phyloP scores from a whole-genome alignment of 257 asterid genomes.

The Rehmannia glutinosa region DNA sequence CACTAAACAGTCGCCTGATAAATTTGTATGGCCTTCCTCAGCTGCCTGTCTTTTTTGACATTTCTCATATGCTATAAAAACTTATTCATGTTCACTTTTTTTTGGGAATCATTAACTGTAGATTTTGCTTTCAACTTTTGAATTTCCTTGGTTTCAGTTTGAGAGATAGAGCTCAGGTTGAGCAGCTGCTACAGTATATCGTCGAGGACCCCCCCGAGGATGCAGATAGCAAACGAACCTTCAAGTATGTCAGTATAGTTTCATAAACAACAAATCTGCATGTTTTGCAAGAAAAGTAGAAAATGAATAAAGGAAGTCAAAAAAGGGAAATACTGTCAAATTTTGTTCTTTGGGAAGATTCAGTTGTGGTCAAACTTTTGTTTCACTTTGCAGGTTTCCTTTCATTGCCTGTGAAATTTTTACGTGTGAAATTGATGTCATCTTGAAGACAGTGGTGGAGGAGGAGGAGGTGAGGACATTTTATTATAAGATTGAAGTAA shows the following conservation, averaged over 20 bases:
- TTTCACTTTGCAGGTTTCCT: conserved; percentile 67
- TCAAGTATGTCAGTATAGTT: conserved; percentile 59
- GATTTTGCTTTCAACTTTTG: conserved; percentile 8
- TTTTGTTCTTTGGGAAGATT: conserved; percentile 4
- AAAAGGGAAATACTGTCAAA: not conserved
- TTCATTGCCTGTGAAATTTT: conserved; percentile 95
- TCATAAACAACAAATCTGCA: not conserved
- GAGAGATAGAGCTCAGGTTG: conserved; percentile 89
- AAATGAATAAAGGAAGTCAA: not conserved
- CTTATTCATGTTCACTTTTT: conserved; percentile 1
- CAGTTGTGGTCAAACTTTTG: conserved; percentile 15
- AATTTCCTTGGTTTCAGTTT: conserved; percentile 52
- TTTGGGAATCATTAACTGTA: not conserved
- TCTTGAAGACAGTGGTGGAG: conserved; percentile 91
- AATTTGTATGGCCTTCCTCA: conserved; percentile 61
- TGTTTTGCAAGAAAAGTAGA: not conserved
- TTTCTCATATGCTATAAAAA: conserved; percentile 7
- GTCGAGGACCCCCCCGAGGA: conserved; percentile 85
- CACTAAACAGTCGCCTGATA: conserved; percentile 91
- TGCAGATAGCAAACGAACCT: conserved; percentile 78
- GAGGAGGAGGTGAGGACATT: conserved; percentile 75
- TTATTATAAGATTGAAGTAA: conserved; percentile 10
- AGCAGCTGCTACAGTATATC: conserved; percentile 75
- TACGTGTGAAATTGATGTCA: conserved; percentile 96
- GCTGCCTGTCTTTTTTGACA: conserved; percentile 11